Conservation (phyloP, 2,329 filamentous ascomycete genomes). For the Aplosporella prunicola region DNA sequence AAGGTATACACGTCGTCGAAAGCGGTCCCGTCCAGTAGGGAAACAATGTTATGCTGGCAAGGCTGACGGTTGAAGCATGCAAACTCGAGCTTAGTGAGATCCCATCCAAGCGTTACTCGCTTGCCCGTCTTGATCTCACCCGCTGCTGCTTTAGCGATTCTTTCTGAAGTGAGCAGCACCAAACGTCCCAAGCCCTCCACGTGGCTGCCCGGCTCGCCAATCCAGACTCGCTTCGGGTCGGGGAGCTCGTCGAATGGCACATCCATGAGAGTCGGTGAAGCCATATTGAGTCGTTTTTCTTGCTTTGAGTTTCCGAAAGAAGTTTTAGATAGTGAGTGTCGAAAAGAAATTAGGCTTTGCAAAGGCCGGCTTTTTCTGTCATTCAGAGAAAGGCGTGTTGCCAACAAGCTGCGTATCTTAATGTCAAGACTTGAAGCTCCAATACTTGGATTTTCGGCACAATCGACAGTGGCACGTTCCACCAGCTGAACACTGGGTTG, state of each 20-base stretch:
- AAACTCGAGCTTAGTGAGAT: constrained; percentile 46
- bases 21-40: constrained; percentile 37
- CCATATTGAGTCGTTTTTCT: no score
- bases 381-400: no score
- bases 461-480: no score
- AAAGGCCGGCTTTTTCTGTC: no score
- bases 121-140: constrained; percentile 44
- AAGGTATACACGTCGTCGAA: constrained; percentile 25
- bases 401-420: no score
- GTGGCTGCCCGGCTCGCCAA: constrained; percentile 34
- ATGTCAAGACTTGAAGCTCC: no score
- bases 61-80: constrained; percentile 45
- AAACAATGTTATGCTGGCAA: constrained; percentile 42
- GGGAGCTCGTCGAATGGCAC: constrained; percentile 37
- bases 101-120: constrained; percentile 46
- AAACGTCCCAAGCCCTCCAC: constrained; percentile 47
- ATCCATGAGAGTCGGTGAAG: no score
- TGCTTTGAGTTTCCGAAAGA: no score
- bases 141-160: constrained; percentile 41
- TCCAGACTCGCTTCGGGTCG: constrained; percentile 41
- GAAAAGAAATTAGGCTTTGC: no score
- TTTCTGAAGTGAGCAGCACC: constrained; percentile 42
- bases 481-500: no score
- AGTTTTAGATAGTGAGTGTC: no score
- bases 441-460: no score